Percentiles rank a stretch among this genome's conserved stretches.
phyloP scores from a whole-genome alignment of 345 rosid genomes.

The Gossypium bickii region DNA sequence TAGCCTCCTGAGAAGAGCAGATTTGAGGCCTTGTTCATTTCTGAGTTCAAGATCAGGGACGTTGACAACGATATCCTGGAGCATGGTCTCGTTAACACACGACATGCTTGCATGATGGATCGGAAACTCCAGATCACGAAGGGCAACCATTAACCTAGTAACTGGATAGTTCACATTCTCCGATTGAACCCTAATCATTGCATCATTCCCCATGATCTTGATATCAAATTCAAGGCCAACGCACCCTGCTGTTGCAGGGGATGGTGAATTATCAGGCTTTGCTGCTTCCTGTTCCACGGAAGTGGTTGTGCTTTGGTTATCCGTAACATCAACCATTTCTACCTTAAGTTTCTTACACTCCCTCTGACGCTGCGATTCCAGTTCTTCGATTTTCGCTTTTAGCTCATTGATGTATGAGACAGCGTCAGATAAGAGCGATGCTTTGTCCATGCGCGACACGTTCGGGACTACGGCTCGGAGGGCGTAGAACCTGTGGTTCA shows the following conservation, averaged over 20 bases:
- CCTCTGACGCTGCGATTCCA: slow-evolving; percentile 40
- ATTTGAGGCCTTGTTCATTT: slow-evolving; percentile 39
- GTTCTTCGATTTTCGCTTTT: slow-evolving; percentile 40
- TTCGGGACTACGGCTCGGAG: slow-evolving; percentile 80
- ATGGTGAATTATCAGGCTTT: slow-evolving; percentile 9
- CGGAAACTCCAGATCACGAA: slow-evolving; percentile 53
- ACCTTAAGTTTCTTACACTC: slow-evolving; percentile 43
- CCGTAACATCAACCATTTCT: slow-evolving; percentile 28
- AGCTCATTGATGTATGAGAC: slow-evolving; percentile 66
- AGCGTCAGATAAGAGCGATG: slow-evolving; percentile 69
- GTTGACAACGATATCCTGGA: slow-evolving; percentile 54
- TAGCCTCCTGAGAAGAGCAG: slow-evolving; percentile 41
- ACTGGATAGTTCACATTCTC: slow-evolving; percentile 43
- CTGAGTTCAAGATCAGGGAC: slow-evolving; percentile 38
- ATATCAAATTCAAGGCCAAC: slow-evolving; percentile 37
- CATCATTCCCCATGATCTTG: slow-evolving; percentile 50
- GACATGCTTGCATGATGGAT: slow-evolving; percentile 61
- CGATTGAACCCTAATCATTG: slow-evolving; percentile 39
- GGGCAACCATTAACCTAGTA: slow-evolving; percentile 42
- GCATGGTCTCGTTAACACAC: slow-evolving; percentile 50
- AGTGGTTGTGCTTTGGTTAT: slow-evolving; percentile 47
- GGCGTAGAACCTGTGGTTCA: slow-evolving; percentile 77
- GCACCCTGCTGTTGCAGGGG: slow-evolving; percentile 4
- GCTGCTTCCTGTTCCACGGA: slow-evolving; percentile 32
- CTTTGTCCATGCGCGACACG: slow-evolving; percentile 80